These are phyloP conservation scores for Uromyces viciae-fabae DNA, from an alignment of 1,284 basidiomycete species.

Conservation along the genomic window DNA sequence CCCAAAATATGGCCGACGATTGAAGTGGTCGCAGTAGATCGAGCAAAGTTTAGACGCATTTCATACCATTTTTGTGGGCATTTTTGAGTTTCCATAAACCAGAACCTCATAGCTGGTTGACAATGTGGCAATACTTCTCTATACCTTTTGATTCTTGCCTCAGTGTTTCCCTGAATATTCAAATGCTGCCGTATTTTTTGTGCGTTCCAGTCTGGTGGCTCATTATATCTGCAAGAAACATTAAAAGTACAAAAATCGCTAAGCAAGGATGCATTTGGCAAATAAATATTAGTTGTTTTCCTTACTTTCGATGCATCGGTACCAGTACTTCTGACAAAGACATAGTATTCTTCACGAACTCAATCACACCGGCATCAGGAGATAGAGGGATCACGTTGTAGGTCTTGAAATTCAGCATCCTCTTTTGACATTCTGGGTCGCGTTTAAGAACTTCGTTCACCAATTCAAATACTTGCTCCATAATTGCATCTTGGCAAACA, in stretches of 20 bases:
- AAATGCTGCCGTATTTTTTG: constrained; percentile 45
- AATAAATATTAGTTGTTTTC: constrained; percentile 1
- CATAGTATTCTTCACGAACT: constrained; percentile 80
- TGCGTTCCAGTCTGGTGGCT: constrained; percentile 30
- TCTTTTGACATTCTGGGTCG: constrained; percentile 71
- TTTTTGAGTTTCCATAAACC: constrained; percentile 84
- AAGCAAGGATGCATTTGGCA: neutral
- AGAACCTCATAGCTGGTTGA: constrained; percentile 85
- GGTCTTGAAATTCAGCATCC: constrained; percentile 71
- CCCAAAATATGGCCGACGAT: constrained; percentile 92
- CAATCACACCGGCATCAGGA: constrained; percentile 75
- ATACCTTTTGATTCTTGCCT: constrained; percentile 57
- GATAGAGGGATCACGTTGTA: constrained; percentile 87
- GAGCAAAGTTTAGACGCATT: constrained; percentile 83
- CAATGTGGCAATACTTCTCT: constrained; percentile 62
- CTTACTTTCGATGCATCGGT: constrained; percentile 64
- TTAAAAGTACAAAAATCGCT: neutral
- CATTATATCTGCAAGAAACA: constrained; percentile 35
- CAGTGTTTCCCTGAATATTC: constrained; percentile 52
- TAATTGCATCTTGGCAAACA: constrained; percentile 91
- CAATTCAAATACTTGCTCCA: constrained; percentile 94
- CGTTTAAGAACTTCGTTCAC: constrained; percentile 73
- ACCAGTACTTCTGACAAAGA: constrained; percentile 67
- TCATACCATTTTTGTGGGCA: constrained; percentile 85
- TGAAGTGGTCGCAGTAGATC: constrained; percentile 86